A percentile compares a stretch with the other conserved stretches of the same genome.
These are phyloP conservation scores for Wickerhamomyces sp. DNA, from an alignment of 1,139 yeast species.

Conservation along the genomic window DNA sequence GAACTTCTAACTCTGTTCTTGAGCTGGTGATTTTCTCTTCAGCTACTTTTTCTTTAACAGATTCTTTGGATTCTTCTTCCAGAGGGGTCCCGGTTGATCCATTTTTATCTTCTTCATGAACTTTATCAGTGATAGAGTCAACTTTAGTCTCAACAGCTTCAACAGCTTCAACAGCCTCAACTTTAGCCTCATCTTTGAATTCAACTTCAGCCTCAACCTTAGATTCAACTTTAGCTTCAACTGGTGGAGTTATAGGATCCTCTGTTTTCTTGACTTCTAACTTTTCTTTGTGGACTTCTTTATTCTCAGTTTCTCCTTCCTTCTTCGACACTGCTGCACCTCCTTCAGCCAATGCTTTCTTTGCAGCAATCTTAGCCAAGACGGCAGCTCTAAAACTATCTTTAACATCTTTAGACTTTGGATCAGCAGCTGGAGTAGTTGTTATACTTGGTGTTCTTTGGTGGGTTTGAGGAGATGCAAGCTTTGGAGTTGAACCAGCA, in stretches of 20 bases:
- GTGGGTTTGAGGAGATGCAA: conserved; percentile 3
- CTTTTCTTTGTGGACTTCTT: too few species aligned
- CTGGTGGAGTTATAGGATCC: too few species aligned
- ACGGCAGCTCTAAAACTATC: conserved; percentile 17
- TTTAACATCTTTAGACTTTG: conserved; percentile 6
- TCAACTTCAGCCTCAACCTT: not conserved
- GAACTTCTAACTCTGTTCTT: conserved; percentile 7
- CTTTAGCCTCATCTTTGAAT: not conserved
- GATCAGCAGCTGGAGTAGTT: conserved; percentile 5
- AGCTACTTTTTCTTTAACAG: conserved; percentile 2
- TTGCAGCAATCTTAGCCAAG: conserved; percentile 13
- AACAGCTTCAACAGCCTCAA: not conserved
- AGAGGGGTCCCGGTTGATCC: not conserved
- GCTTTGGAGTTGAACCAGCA: not conserved
- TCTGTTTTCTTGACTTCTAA: too few species aligned
- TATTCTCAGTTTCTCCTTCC: not conserved
- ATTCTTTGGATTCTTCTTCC: conserved; percentile 7
- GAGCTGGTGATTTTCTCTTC: conserved; percentile 7
- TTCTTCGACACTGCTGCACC: conserved; percentile 6
- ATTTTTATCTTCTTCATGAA: conserved; percentile 7
- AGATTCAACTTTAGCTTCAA: not conserved
- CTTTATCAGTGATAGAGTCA: not conserved
- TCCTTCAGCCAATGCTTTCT: conserved; percentile 1
- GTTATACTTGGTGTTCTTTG: conserved; percentile 4
- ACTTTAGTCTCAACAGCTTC: not conserved